Evolutionary conservation across 768 basidiomycete species (phyloP), one percentile per base, ranked within the genome.

Genomic region (Phanerochaete sordida): DNA sequence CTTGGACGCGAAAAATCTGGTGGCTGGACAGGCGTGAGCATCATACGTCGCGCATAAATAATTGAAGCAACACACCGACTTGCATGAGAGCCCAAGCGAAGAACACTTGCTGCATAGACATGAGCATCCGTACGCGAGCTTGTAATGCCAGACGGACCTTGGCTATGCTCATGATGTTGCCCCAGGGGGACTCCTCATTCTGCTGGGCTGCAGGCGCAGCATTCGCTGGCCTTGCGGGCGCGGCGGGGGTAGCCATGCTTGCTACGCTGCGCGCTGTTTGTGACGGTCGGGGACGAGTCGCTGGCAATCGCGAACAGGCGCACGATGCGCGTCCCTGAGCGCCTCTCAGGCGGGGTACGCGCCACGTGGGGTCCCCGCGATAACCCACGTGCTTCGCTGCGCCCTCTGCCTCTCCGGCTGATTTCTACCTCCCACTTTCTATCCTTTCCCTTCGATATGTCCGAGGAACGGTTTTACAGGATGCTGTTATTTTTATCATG

Each of bases 81-180:
- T 90, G 87, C 44, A 84, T 80, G 46, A 88, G 66, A n/a, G 78
- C 80, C 77, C 81, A 91, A 60, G 87, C 74, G 54, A 91, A 62
- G 45, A 91, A 73, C 23, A 84, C 71, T 90, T 90, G 88, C 90
- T 91, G 52, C 30, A 51, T 59, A 50, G 43, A 52, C 67, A 51
- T 57, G 58, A 37, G 35, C 24, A 28, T 44, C 15, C 37, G 31
- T 2, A 12, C 16, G 11, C 12, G 27, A 31, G 39, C 19, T 11
- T 31, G 16, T 31, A 30, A 13, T 46, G 23, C 44, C n/a, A 11
- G 27, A 60, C 76, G 52, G 60, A 81, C 81, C 76, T 83, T 81
- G 27, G 70, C 73, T n/a, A 76, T 65, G 0, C 66, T 60, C n/a
- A 79, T 63, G 30, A 78, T 61, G 48, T 73, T 77, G 57, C 74